Percentiles rank a stretch among this genome's conserved stretches.
phyloP scores from a whole-genome alignment of 164 flowering plant species.

The Tetracentron sinense region DNA sequence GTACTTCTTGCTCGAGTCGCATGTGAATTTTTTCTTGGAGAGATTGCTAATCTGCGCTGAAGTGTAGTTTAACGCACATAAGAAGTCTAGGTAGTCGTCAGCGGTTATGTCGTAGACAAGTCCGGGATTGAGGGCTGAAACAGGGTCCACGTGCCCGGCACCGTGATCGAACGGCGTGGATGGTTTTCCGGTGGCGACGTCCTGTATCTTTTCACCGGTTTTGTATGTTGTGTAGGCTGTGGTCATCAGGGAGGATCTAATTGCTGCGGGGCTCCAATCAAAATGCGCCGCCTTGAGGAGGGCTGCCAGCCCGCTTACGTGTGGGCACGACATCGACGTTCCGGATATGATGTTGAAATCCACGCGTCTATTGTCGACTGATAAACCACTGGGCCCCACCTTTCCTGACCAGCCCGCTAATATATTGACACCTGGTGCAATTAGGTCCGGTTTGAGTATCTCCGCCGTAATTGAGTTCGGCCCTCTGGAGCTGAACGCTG shows the following conservation, averaged over 20 bases:
- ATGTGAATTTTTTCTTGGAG: conserved; percentile 36
- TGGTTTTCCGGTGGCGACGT: conserved; percentile 49
- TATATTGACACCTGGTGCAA: too few species aligned
- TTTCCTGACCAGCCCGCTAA: too few species aligned
- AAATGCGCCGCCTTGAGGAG: too few species aligned
- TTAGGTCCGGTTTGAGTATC: too few species aligned
- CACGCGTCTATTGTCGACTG: too few species aligned
- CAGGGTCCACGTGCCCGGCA: conserved; percentile 79
- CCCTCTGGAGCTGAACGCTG: too few species aligned
- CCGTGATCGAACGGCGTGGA: conserved; percentile 80
- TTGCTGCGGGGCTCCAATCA: conserved; percentile 81
- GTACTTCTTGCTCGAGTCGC: conserved; percentile 41
- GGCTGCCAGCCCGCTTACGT: too few species aligned
- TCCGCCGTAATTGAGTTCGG: too few species aligned
- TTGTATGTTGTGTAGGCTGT: conserved; percentile 60
- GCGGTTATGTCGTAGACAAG: conserved; percentile 64
- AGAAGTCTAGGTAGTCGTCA: conserved; percentile 65
- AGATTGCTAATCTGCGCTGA: conserved; percentile 31
- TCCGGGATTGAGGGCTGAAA: conserved; percentile 78
- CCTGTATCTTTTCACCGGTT: conserved; percentile 41
- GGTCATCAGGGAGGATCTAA: conserved; percentile 82
- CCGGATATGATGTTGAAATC: too few species aligned
- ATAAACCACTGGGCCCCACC: too few species aligned
- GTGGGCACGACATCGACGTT: too few species aligned
- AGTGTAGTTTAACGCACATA: conserved; percentile 71